Base-by-base conservation (phyloP, 345 rosid genomes). In the Sisymbrium altissimum region DNA sequence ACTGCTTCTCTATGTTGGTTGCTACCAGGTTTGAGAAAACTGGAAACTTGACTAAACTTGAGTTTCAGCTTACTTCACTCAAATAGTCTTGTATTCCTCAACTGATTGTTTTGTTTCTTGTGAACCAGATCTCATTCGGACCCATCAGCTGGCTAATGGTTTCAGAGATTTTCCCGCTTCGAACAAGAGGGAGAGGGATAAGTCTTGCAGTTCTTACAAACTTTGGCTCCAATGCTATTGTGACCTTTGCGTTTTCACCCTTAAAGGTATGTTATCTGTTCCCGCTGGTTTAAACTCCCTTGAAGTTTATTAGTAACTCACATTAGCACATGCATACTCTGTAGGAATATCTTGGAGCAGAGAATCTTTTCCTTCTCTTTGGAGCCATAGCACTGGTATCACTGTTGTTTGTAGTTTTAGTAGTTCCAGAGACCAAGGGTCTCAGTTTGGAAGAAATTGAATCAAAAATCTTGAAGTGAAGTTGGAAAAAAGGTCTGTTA, bases 91-190 rank as follows among this genome's bases (percentile, higher is more conserved):
- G 10, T 12, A n/a, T 63, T 73, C 46, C 25, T 66, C 43, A 54
- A 25, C 1, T 55, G n/a, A 18, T 15, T 74, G n/a, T 13, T 19
- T 52, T 1, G 2, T 21, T 55, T 55, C 54, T 4, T 55, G 14
- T 3, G 4, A 52, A 46, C 72, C 83, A 92, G 99, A 81, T 95
- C 70, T 95, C 97, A 11, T 92, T 92, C 61, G 99, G 99, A 53
- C 97, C 99, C n/a, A 92, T 95, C 79, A 92, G 99, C 75, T 92
- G 99, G 97, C 84, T 95, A 72, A 95, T 95, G 97, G 97, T 92
- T 80, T 92, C 99, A 0, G 99, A 92, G 83, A 84, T 95, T 65
- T 95, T 90, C 71, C 99, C 97, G 1, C 75, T 95, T 23, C 92
- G 92, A 23, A 83, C 97, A 68, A 85, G 97, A 73, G 99, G 97